phyloP scores from a whole-genome alignment of 2,329 filamentous ascomycete genomes.

The Stagonosporopsis chrysanthemi region DNA sequence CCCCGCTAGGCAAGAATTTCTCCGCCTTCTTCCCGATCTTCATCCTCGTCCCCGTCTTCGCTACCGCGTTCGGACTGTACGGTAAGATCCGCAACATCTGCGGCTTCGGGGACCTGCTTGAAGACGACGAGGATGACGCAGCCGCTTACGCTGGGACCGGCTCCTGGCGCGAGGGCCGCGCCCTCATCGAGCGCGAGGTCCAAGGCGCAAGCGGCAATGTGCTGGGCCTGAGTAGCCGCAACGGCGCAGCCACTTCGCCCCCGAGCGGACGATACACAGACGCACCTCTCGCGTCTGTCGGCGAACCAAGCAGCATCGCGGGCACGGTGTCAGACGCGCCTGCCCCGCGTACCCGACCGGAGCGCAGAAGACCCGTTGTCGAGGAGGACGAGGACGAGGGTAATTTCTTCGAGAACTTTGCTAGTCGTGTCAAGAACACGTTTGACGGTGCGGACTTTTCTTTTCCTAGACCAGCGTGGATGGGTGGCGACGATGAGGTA shows the following conservation, averaged over 20 bases:
- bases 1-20: slow-evolving; percentile 81
- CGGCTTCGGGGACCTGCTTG: slow-evolving; percentile 80
- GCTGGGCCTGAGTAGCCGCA: slow-evolving; percentile 40
- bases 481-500: slow-evolving; percentile 63
- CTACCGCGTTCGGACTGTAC: slow-evolving; percentile 89
- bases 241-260: slow-evolving; percentile 10
- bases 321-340: slow-evolving; percentile 2
- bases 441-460: slow-evolving; percentile 72
- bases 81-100: slow-evolving; percentile 77
- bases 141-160: slow-evolving; percentile 74
- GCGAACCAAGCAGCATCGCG: slow-evolving; percentile 21
- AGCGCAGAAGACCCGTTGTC: slow-evolving; percentile 34
- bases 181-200: slow-evolving; percentile 85
- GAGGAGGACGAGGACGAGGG: slow-evolving; percentile 73
- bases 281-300: slow-evolving; percentile 17
- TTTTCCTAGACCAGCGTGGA: slow-evolving; percentile 76
- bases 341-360: slow-evolving; percentile 17
- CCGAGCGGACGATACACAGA: slow-evolving; percentile 39
- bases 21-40: slow-evolving; percentile 89
- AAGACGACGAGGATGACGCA: slow-evolving; percentile 70
- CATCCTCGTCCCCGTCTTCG: slow-evolving; percentile 82
- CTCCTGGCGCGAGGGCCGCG: slow-evolving; percentile 89
- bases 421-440: slow-evolving; percentile 89
- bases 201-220: slow-evolving; percentile 53
- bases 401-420: slow-evolving; percentile 83